Percentiles rank a stretch among this genome's conserved stretches.
These are phyloP conservation scores for Cladosporium phlei DNA, from an alignment of 2,329 filamentous ascomycete species.

Conservation along the genomic window DNA sequence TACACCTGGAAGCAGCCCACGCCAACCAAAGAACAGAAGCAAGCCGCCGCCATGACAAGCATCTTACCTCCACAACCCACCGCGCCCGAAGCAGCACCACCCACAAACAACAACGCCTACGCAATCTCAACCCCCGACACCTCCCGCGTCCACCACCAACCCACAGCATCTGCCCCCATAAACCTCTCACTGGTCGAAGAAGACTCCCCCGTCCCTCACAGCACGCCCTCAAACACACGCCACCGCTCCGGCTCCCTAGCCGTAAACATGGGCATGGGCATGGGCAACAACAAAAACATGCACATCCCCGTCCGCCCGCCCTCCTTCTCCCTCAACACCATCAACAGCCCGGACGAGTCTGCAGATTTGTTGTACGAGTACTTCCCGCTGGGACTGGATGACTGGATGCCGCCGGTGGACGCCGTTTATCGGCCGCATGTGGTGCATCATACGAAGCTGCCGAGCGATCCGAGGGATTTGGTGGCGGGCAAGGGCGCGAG, in stretches of 20 bases:
- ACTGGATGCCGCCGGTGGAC: constrained; percentile 88
- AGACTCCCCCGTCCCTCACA: constrained; percentile 38
- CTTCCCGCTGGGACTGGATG: constrained; percentile 83
- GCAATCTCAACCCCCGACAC: constrained; percentile 49
- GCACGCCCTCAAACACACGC: constrained; percentile 17
- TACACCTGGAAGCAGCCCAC: constrained; percentile 39
- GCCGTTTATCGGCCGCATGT: constrained; percentile 88
- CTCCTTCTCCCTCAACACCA: constrained; percentile 45
- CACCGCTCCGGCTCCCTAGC: constrained; percentile 14
- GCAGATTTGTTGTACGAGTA: constrained; percentile 89
- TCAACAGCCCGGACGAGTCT: constrained; percentile 65
- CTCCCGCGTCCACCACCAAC: constrained; percentile 36
- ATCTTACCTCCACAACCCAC: constrained; percentile 33
- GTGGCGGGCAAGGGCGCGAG: constrained; percentile 21
- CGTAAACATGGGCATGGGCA: background rate
- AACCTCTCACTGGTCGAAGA: constrained; percentile 55
- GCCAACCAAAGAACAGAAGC: constrained; percentile 14
- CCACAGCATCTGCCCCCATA: constrained; percentile 40
- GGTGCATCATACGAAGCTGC: constrained; percentile 72
- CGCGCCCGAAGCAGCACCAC: constrained; percentile 11
- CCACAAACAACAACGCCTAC: constrained; percentile 20
- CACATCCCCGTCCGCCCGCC: constrained; percentile 37
- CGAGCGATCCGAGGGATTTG: constrained; percentile 43
- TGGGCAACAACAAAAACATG: constrained; percentile 19
- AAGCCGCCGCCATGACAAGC: too few species aligned